Conservation (phyloP, 208 protist species). For the Endotrypanum monterogeii region DNA sequence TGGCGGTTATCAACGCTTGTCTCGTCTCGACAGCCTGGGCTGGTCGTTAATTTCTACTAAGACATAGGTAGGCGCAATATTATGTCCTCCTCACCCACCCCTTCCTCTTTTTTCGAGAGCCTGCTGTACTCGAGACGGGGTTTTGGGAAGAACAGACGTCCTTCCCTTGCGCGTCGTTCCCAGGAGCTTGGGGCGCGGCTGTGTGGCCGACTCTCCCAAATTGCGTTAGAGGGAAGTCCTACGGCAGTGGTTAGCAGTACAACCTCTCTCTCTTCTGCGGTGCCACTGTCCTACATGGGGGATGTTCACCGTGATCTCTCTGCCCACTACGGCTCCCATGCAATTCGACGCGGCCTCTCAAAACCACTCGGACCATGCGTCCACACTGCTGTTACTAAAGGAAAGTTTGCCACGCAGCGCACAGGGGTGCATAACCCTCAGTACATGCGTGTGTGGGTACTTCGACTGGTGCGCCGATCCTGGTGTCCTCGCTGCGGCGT, state of each 20-base stretch:
- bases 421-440: conserved; percentile 36
- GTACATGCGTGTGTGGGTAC: conserved; percentile 51
- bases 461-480: conserved; percentile 26
- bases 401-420: neutral
- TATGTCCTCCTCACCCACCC: neutral
- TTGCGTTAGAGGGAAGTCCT: conserved; percentile 17
- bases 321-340: conserved; percentile 77
- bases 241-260: neutral
- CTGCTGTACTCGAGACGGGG: conserved; percentile 20
- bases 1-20: neutral
- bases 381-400: conserved; percentile 29
- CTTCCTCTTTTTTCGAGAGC: conserved; percentile 16
- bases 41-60: neutral
- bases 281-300: neutral
- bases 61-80: neutral
- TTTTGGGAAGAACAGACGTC: neutral
- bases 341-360: conserved; percentile 48
- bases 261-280: neutral
- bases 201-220: conserved; percentile 69
- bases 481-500: conserved; percentile 76
- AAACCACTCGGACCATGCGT: conserved; percentile 64
- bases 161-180: conserved; percentile 29
- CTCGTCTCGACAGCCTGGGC: neutral
- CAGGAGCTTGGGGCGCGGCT: conserved; percentile 70
- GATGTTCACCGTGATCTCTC: conserved; percentile 59